phyloP scores from a whole-genome alignment of 768 basidiomycete species.

The Lenzites betulinus region DNA sequence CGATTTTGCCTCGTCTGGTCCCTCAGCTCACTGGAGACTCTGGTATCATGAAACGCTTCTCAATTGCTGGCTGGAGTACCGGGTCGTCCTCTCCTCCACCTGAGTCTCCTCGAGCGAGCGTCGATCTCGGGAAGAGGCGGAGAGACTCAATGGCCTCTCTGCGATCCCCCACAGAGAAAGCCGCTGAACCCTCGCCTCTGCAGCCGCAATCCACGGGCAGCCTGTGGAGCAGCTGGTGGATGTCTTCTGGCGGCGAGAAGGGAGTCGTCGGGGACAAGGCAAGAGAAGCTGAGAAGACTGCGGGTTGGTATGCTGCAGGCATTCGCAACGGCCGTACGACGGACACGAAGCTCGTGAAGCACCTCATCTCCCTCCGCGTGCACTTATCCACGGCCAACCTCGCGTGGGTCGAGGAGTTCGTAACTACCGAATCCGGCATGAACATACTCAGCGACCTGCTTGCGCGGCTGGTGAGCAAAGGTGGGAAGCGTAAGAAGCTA shows the following conservation, averaged over 20 bases:
- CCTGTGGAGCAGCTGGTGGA: slow-evolving; percentile 78
- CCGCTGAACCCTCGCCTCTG: slow-evolving; percentile 29
- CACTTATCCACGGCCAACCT: slow-evolving; percentile 83
- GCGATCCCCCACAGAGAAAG: slow-evolving; percentile 34
- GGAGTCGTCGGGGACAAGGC: slow-evolving; percentile 31
- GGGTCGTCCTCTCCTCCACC: slow-evolving; percentile 38
- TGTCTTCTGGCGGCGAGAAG: slow-evolving; percentile 60
- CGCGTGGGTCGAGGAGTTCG: slow-evolving; percentile 77
- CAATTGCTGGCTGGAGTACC: slow-evolving; percentile 61
- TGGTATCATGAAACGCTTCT: slow-evolving; percentile 68
- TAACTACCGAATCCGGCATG: slow-evolving; percentile 65
- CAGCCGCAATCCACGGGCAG: slow-evolving; percentile 75
- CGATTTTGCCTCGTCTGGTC: slow-evolving; percentile 63
- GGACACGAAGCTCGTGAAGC: slow-evolving; percentile 68
- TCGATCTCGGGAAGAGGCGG: slow-evolving; percentile 37
- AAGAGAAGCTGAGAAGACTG: slow-evolving; percentile 46
- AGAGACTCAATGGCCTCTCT: slow-evolving; percentile 28
- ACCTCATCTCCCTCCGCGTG: slow-evolving; percentile 80
- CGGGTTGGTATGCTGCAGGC: slow-evolving; percentile 64
- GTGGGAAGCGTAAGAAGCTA: slow-evolving; percentile 59
- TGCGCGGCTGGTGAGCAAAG: slow-evolving; percentile 62
- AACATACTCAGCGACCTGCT: slow-evolving; percentile 61
- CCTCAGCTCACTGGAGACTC: slow-evolving; percentile 77
- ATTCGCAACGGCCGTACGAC: slow-evolving; percentile 55
- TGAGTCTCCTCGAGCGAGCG: slow-evolving; percentile 38